phyloP scores from a whole-genome alignment of 139 green algal species.

The Ulvella scutata region DNA sequence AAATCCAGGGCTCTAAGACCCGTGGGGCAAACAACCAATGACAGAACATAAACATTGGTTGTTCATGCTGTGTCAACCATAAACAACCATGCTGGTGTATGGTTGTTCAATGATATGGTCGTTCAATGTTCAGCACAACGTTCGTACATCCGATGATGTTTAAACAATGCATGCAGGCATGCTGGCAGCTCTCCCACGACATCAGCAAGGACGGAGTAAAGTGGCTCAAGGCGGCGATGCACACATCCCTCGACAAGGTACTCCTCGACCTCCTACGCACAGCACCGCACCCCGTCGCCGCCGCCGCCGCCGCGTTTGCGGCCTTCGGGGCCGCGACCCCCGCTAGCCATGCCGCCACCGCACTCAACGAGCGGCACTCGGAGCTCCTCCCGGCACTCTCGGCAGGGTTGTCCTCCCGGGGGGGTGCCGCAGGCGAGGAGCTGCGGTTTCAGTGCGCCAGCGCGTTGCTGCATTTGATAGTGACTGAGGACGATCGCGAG shows the following conservation, averaged over 20 bases:
- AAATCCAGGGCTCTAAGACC: too few species aligned
- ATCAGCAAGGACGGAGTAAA: not conserved
- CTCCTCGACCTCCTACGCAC: not conserved
- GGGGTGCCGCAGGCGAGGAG: not conserved
- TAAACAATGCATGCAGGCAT: too few species aligned
- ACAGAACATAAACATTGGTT: too few species aligned
- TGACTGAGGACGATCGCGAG: not conserved
- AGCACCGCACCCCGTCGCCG: not conserved
- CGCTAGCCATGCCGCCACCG: not conserved
- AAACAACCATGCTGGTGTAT: too few species aligned
- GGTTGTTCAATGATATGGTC: too few species aligned
- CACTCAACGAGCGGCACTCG: not conserved
- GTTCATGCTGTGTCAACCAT: too few species aligned
- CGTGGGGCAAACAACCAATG: too few species aligned
- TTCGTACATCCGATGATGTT: too few species aligned
- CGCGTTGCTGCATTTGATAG: not conserved
- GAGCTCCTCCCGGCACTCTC: not conserved
- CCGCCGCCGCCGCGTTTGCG: not conserved
- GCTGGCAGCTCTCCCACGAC: not conserved
- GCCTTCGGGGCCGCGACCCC: not conserved
- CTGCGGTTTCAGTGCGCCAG: not conserved
- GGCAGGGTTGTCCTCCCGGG: not conserved
- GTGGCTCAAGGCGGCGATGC: not conserved
- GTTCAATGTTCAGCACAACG: too few species aligned
- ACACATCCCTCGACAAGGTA: not conserved